Percentiles rank a stretch among this genome's conserved stretches.
These are phyloP conservation scores for Curvularia hawaiiensis DNA, from an alignment of 2,329 filamentous ascomycete genomes.

Conservation along the genomic window DNA sequence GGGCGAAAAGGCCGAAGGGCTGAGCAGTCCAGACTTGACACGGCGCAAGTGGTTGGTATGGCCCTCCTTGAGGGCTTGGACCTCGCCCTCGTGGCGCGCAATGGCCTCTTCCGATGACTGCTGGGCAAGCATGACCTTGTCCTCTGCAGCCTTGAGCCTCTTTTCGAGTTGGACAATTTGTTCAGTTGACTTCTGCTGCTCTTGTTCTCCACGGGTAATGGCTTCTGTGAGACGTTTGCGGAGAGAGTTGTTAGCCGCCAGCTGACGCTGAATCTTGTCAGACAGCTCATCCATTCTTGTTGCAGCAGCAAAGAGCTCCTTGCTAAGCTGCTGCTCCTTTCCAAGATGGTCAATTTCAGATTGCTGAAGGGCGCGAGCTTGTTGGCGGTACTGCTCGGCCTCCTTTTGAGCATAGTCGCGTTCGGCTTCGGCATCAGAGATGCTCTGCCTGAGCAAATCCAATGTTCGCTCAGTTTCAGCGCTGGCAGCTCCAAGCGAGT, in stretches of 20 bases:
- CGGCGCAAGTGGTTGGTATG: constrained; percentile 79
- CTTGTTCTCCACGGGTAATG: constrained; percentile 80
- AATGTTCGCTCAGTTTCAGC: constrained; percentile 65
- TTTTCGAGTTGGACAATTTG: constrained; percentile 85
- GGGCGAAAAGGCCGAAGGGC: constrained; percentile 59
- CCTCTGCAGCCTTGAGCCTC: constrained; percentile 80
- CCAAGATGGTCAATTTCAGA: constrained; percentile 62
- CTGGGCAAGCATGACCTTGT: constrained; percentile 81
- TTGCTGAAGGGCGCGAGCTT: constrained; percentile 63
- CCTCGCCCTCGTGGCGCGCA: constrained; percentile 82
- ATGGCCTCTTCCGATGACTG: constrained; percentile 85
- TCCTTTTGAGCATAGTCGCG: constrained; percentile 74
- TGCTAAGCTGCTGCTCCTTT: constrained; percentile 68
- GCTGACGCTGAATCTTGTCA: constrained; percentile 76
- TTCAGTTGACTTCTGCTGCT: constrained; percentile 78
- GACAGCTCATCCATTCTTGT: constrained; percentile 80
- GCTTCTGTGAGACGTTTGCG: constrained; percentile 78
- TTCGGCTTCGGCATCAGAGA: constrained; percentile 72
- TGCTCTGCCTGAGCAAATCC: constrained; percentile 68
- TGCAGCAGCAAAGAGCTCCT: constrained; percentile 74
- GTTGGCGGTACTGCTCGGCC: constrained; percentile 64
- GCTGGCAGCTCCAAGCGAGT: constrained; percentile 43
- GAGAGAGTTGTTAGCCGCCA: constrained; percentile 76
- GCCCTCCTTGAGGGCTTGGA: constrained; percentile 74
- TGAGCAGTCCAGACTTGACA: constrained; percentile 60